A percentile compares a stretch with the other conserved stretches of the same genome.
Evolutionary conservation across 2,329 filamentous ascomycete species (phyloP).

Genomic region (Cladophialophora yegresii): DNA sequence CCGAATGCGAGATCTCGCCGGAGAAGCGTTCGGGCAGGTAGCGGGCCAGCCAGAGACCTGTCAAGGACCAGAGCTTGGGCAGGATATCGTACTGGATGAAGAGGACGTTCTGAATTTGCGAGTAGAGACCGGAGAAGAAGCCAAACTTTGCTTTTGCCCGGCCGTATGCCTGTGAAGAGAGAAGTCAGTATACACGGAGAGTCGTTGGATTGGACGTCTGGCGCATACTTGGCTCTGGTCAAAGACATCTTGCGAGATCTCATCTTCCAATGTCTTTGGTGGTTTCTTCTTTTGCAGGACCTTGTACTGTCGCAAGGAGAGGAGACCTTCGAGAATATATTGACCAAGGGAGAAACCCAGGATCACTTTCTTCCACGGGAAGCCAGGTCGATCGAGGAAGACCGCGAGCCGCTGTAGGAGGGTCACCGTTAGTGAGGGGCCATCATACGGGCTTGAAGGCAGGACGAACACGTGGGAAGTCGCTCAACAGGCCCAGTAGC

Average conservation of each 20-base stretch:
- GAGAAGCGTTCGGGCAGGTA: conserved; percentile 77
- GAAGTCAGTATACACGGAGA: neutral
- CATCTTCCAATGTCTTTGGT: conserved; percentile 82
- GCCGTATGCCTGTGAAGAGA: conserved; percentile 69
- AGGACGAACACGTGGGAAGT: conserved; percentile 35
- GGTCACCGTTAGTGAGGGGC: conserved; percentile 12
- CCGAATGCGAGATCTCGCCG: conserved; percentile 90
- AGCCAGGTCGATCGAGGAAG: conserved; percentile 84
- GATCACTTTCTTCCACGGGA: conserved; percentile 97
- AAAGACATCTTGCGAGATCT: conserved; percentile 86
- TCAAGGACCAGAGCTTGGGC: conserved; percentile 83
- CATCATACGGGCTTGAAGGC: neutral
- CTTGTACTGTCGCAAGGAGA: conserved; percentile 86
- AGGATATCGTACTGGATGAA: conserved; percentile 90
- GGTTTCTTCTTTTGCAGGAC: conserved; percentile 77
- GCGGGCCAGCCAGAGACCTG: conserved; percentile 70
- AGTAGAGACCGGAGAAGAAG: conserved; percentile 77
- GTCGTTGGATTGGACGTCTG: neutral
- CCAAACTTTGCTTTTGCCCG: conserved; percentile 92
- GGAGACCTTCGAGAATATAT: conserved; percentile 84
- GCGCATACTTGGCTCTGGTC: conserved; percentile 78
- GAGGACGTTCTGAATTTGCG: conserved; percentile 82
- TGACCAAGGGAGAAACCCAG: conserved; percentile 91
- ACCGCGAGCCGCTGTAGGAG: conserved; percentile 66
- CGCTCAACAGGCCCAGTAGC: conserved; percentile 33